phyloP scores from a whole-genome alignment of 106 monocot species.

The Dendrobium nobile region DNA sequence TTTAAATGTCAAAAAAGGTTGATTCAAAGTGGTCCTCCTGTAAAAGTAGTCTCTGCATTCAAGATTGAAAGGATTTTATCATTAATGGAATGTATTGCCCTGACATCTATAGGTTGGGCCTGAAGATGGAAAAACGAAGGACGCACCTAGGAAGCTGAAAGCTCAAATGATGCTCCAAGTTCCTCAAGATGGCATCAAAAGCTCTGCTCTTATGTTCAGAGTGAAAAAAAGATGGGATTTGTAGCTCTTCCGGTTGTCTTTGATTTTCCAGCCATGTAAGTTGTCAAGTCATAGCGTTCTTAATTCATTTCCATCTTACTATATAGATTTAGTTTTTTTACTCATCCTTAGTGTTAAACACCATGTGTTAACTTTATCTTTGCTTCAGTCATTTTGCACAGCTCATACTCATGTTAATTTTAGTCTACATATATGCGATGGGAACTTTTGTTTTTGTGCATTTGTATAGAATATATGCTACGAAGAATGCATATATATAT shows the following conservation, averaged over 20 bases:
- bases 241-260: conserved; percentile 8
- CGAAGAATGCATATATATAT: too few relatives aligned
- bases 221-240: conserved; percentile 98
- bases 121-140: conserved; percentile 65
- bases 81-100: neutral
- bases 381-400: too few relatives aligned
- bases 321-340: too few relatives aligned
- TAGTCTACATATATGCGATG: too few relatives aligned
- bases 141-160: conserved; percentile 78
- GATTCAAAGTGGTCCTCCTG: neutral
- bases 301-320: neutral
- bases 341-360: too few relatives aligned
- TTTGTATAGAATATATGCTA: too few relatives aligned
- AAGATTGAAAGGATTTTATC: neutral
- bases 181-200: conserved; percentile 59
- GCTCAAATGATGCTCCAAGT: conserved; percentile 83
- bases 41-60: neutral
- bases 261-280: neutral
- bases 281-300: neutral
- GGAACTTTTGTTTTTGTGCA: too few relatives aligned
- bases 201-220: conserved; percentile 54
- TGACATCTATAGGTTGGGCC: conserved; percentile 49
- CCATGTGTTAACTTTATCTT: too few relatives aligned
- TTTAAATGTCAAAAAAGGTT: too few relatives aligned
- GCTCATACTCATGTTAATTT: too few relatives aligned